Percentiles rank a stretch among this genome's conserved stretches.
phyloP scores from a whole-genome alignment of 192 early-diverging fungal genomes.

The Backusella sp. region DNA sequence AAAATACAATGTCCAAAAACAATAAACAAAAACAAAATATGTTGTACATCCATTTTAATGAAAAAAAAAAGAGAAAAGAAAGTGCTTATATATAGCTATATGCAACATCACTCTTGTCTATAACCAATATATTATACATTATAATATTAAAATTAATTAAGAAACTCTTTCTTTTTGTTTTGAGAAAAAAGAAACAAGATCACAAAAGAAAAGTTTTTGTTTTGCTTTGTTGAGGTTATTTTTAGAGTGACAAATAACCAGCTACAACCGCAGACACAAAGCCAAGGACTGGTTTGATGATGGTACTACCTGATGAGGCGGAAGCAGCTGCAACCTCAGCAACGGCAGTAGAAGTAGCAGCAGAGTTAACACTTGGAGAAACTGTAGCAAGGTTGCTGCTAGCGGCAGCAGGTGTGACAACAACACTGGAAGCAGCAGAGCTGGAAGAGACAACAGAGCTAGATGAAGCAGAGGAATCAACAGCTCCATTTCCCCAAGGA shows the following conservation, averaged over 20 bases:
- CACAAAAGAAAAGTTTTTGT: not conserved
- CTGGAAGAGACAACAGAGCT: not conserved
- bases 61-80: not conserved
- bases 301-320: not conserved
- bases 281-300: not conserved
- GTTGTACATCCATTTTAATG: constrained; percentile 2
- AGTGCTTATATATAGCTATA: not conserved
- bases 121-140: not conserved
- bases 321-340: not conserved
- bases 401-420: not conserved
- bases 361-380: not conserved
- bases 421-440: not conserved
- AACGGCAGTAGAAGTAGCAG: not conserved
- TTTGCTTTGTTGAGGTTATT: not conserved
- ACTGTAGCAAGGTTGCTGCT: not conserved
- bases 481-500: not conserved
- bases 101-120: not conserved
- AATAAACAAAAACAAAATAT: not conserved
- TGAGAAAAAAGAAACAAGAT: not conserved
- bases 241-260: constrained; percentile 15
- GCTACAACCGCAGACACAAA: not conserved
- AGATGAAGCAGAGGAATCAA: not conserved
- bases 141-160: not conserved
- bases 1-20: not conserved
- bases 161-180: not conserved